Base-by-base conservation (phyloP, 345 rosid genomes). In the Ricinus communis region DNA sequence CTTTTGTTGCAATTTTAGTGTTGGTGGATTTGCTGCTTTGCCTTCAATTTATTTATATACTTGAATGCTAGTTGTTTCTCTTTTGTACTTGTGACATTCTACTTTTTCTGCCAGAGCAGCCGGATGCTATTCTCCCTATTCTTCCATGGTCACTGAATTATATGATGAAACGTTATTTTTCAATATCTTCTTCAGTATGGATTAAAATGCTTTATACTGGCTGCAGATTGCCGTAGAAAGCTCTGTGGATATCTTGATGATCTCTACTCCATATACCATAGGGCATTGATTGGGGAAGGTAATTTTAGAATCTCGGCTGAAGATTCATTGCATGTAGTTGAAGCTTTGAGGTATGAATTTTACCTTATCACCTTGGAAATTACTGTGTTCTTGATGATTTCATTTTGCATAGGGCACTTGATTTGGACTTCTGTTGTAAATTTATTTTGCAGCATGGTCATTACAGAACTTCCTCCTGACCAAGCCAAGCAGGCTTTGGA, bases 301-400 rank as follows among this genome's bases (percentile, higher is more conserved):
- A 84, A 87, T 73, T 86, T 87, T 71, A 96, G 91, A 86, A 91
- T 88, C 61, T 88, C 97, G 69, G 88, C 97, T 2, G 99, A 89
- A 77, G 99, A 96, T 79, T 89, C 97, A 5, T 75, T 93, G 80
- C 88, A 91, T 79, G 81, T 96, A 40, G 98, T 96, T 14, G 99
- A 96, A 84, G 99, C 99, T 60, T 86, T 96, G 67, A 88, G 97
- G 97, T 95, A 81, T 18, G 36, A 45, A 46, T 71, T 72, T 67
- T 65, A 51, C 69, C 53, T 47, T 28, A 22, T 21, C 24, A 50
- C 36, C 66, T 14, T 28, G 53, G 72, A 66, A 70, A 60, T 73
- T 25, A 57, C 45, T 40, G 70, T 59, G 49, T 36, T 43, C 69
- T 21, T 62, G 54, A 63, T 68, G 74, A 61, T 45, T 36, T 59